Evolutionary conservation across 2,329 filamentous ascomycete species (phyloP), one percentile per base, ranked within the genome.

Genomic region (Fusarium camptoceras): DNA sequence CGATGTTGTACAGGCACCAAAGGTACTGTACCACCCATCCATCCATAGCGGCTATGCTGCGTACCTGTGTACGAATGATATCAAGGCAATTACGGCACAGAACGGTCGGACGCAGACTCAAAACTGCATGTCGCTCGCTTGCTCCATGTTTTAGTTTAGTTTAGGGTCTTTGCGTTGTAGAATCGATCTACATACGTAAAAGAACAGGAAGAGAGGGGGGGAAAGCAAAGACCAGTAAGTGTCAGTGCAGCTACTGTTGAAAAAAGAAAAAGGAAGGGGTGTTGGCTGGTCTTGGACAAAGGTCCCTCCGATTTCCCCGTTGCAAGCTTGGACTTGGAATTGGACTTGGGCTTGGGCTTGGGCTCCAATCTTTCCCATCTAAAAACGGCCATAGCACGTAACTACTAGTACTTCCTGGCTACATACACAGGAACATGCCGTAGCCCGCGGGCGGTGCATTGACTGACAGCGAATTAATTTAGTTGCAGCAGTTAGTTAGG

Each of bases 311-410:
- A 51, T 42, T 65, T 51, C 43, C 47, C 60, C 59, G 42, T 51
- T 42, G 16, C 28, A 54, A 39, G 24, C 25, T 54, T 44, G 25
- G 50, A 28, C n/a, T 14, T 51, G 12, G 25, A 20, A n/a, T 54
- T 44, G 25, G 50, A 28, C n/a, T 14, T 51, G 12, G 25, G n/a
- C 16, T 34, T n/a, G 12, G 41, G 18, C 34, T 60, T 50, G 59
- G 22, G 46, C 61, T 47, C 66, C 58, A 53, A 55, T 59, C 28
- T 64, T 64, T 46, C 54, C 44, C 43, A 70, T 66, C 53, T 48
- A 37, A 39, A 66, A 63, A 57, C 63, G 49, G 55, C 30, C 31
- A 50, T 50, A 37, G 22, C 30, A 50, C 25, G 48, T 25, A 50
- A 50, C 25, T 50, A 34, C 44, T 47, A n/a, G 44, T 24, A 47